Base-by-base conservation (phyloP, 208 protist species). In the Borovskyia barvae region DNA sequence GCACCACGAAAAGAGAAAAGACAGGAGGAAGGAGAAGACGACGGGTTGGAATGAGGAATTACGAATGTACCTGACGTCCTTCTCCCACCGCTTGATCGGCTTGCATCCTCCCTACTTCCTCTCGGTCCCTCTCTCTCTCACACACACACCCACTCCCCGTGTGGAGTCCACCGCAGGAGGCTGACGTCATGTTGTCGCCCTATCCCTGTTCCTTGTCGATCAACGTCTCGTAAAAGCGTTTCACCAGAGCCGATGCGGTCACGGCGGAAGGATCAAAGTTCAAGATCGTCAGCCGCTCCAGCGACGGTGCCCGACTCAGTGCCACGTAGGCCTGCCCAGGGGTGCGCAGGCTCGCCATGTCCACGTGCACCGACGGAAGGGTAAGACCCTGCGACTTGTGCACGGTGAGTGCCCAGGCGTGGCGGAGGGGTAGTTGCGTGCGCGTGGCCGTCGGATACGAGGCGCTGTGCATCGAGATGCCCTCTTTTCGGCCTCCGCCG, bases 351-450 rank as follows among this genome's bases (percentile, higher is more conserved):
- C 69, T 51, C 43, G 53, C 48, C 69, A 90, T 82, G 54, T 87
- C 70, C 3, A 91, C 73, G 52, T 87, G 67, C 4, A 93, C 41
- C 6, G 77, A 43, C 2, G 61, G 58, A 6, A 95, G 70, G 12
- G 81, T 92, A 43, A 98, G 74, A 26, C 97, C 96, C 58, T 98
- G 97, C 12, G 79, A 75, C 58, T 98, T 98, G 82, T 98, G 96
- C 42, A 98, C 92, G 15, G 94, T 97, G 33, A 97, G 72, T 2
- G 94, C 94, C 92, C 93, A 98, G 5, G 94, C 97, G 12, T 97
- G 80, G 5, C 73, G 84, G 26, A 98, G 68, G 7, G 97, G 96
- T 7, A 98, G 40, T 54, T 92, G 85, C 28, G 67, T 85, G 24
- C 79, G 81, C 11, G 54, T 68, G n/a, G 79, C n/a, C n/a, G n/a